Evolutionary conservation across 371 early-diverging fungal species (phyloP).

Genomic region (Mucor indicus): DNA sequence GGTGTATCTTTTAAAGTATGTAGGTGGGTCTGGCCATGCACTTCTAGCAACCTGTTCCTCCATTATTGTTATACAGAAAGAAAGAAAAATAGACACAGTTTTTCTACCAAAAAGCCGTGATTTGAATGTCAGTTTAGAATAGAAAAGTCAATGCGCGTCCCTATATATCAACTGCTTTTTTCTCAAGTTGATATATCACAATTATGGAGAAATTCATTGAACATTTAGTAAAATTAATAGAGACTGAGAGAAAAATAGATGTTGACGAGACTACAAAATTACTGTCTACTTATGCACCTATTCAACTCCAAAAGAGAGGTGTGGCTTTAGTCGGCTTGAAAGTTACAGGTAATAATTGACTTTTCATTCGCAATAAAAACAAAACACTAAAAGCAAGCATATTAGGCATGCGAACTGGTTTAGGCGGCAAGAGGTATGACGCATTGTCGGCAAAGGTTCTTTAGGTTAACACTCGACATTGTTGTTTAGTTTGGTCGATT

Average conservation of each 20-base stretch:
- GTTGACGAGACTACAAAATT: constrained; percentile 57
- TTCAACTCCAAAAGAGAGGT: constrained; percentile 68
- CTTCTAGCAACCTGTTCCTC: constrained; percentile 38
- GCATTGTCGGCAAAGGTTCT: too few species aligned
- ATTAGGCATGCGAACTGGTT: constrained; percentile 64
- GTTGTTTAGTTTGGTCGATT: constrained; percentile 60
- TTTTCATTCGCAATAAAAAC: too few species aligned
- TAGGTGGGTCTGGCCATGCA: constrained; percentile 71
- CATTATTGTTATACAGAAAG: too few species aligned
- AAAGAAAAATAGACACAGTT: too few species aligned
- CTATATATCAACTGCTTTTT: too few species aligned
- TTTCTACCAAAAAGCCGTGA: too few species aligned
- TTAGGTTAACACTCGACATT: too few species aligned
- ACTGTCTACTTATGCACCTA: constrained; percentile 49
- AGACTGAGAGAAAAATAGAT: constrained; percentile 62
- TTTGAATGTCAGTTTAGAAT: too few species aligned
- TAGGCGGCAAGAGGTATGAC: constrained; percentile 74
- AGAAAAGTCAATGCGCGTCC: too few species aligned
- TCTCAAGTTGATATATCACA: too few species aligned
- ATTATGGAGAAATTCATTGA: constrained; percentile 36
- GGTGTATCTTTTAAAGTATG: constrained; percentile 64
- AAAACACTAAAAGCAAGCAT: too few species aligned
- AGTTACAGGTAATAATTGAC: constrained; percentile 40
- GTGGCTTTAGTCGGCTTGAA: constrained; percentile 63
- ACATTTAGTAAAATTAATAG: constrained; percentile 56